Conservation (phyloP, 73 alveolate species). For the Paramecium octaurelia region DNA sequence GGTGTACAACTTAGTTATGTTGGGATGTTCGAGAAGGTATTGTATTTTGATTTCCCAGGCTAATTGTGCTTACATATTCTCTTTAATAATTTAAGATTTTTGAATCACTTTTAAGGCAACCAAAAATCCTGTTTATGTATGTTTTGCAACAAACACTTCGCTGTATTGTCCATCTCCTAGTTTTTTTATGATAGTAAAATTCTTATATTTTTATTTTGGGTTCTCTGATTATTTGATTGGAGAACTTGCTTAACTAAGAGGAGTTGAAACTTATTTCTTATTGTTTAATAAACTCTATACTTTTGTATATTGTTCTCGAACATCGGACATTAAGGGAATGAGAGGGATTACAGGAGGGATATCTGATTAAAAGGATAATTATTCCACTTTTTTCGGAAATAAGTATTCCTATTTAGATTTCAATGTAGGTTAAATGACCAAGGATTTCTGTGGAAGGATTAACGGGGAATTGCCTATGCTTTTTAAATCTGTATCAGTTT, state of each 20-base stretch:
- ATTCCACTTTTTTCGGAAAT: background rate
- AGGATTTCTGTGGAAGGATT: background rate
- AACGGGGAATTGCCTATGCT: background rate
- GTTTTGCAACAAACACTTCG: constrained; percentile 36
- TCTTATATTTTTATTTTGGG: background rate
- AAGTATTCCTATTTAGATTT: background rate
- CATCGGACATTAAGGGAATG: background rate
- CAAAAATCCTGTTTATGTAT: constrained; percentile 12
- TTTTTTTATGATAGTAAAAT: background rate
- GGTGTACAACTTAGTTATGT: background rate
- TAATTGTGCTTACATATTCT: background rate
- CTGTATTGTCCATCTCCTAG: constrained; percentile 54
- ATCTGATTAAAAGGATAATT: background rate
- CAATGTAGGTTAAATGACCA: background rate
- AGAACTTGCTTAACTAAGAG: background rate
- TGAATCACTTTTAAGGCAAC: constrained; percentile 55
- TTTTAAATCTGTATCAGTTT: background rate
- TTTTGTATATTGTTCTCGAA: background rate
- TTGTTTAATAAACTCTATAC: background rate
- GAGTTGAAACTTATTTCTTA: background rate
- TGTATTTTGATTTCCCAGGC: constrained; percentile 50
- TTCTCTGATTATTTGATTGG: background rate
- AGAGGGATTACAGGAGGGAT: background rate
- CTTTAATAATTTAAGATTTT: background rate
- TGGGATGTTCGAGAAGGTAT: constrained; percentile 42